phyloP scores from a whole-genome alignment of 2,329 filamentous ascomycete genomes.

The Tolypocladium ophioglossoides region DNA sequence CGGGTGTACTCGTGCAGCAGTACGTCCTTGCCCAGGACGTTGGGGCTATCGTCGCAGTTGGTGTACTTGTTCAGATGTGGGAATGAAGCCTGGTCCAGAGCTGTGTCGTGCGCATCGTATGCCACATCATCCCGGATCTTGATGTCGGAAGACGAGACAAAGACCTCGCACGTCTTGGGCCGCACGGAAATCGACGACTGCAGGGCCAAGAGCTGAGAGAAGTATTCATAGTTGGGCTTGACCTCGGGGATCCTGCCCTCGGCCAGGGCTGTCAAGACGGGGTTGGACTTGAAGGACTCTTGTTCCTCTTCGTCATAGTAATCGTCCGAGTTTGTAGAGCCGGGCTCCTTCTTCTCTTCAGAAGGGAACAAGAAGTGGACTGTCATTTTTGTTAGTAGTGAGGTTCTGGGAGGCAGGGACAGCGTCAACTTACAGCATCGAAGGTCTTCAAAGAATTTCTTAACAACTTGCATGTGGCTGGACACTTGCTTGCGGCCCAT shows the following conservation, averaged over 20 bases:
- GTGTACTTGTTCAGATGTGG: slow-evolving; percentile 45
- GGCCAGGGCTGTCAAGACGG: slow-evolving; percentile 50
- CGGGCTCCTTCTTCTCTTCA: slow-evolving; percentile 43
- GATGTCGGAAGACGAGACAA: slow-evolving; percentile 42
- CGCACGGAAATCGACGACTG: slow-evolving; percentile 43
- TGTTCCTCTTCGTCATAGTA: slow-evolving; percentile 31
- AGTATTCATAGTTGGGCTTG: slow-evolving; percentile 52
- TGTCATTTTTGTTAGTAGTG: slow-evolving; percentile 11
- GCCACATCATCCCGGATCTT: slow-evolving; percentile 38
- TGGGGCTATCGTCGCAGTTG: slow-evolving; percentile 39
- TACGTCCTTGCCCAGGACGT: slow-evolving; percentile 39
- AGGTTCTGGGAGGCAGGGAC: neutral
- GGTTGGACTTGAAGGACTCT: slow-evolving; percentile 53
- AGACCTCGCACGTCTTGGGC: slow-evolving; percentile 49
- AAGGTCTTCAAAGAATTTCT: slow-evolving; percentile 53
- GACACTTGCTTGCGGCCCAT: slow-evolving; percentile 56
- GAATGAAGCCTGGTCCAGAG: slow-evolving; percentile 36
- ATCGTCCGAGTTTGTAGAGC: slow-evolving; percentile 52
- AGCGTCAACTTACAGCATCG: slow-evolving; percentile 45
- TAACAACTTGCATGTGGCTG: slow-evolving; percentile 61
- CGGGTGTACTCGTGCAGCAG: slow-evolving; percentile 50
- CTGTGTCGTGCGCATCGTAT: slow-evolving; percentile 30
- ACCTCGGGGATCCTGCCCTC: slow-evolving; percentile 46
- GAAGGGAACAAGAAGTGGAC: slow-evolving; percentile 52
- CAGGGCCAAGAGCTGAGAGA: slow-evolving; percentile 42